Evolutionary conservation across 331 rosid species (phyloP).

Genomic region (Prunus yedoensis): DNA sequence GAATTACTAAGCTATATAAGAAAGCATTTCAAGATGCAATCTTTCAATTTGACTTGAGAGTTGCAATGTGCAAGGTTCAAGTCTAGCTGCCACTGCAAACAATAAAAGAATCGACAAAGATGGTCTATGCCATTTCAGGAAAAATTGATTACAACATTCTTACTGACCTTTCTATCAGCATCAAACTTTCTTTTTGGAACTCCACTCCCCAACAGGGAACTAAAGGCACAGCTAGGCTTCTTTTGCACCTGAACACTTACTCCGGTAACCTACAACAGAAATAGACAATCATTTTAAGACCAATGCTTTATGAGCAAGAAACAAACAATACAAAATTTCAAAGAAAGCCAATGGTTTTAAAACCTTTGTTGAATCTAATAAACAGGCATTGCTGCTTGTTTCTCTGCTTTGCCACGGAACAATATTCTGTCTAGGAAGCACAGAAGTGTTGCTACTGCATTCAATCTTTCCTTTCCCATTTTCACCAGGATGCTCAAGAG

Average conservation of each 20-base stretch:
- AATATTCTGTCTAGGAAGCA: constrained; percentile 25
- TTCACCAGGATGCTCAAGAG: constrained; percentile 26
- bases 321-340: constrained; percentile 4
- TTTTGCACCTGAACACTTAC: constrained; percentile 52
- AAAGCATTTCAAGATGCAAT: neutral
- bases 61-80: neutral
- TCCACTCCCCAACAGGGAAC: constrained; percentile 44
- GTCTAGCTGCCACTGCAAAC: neutral
- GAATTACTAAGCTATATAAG: neutral
- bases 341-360: neutral
- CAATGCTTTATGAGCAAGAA: constrained; percentile 20
- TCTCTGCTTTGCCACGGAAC: constrained; percentile 38
- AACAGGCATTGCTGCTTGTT: constrained; percentile 15
- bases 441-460: constrained; percentile 23
- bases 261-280: constrained; percentile 53
- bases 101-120: neutral
- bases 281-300: constrained; percentile 27
- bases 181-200: constrained; percentile 48
- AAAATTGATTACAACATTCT: neutral
- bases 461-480: constrained; percentile 31
- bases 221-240: constrained; percentile 56
- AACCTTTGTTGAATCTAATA: constrained; percentile 41
- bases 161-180: constrained; percentile 47
- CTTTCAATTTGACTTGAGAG: neutral
- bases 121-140: neutral